Percentiles rank a stretch among this genome's conserved stretches.
Conservation (phyloP, 139 green algal species). For the Monoraphidium neglectum region DNA sequence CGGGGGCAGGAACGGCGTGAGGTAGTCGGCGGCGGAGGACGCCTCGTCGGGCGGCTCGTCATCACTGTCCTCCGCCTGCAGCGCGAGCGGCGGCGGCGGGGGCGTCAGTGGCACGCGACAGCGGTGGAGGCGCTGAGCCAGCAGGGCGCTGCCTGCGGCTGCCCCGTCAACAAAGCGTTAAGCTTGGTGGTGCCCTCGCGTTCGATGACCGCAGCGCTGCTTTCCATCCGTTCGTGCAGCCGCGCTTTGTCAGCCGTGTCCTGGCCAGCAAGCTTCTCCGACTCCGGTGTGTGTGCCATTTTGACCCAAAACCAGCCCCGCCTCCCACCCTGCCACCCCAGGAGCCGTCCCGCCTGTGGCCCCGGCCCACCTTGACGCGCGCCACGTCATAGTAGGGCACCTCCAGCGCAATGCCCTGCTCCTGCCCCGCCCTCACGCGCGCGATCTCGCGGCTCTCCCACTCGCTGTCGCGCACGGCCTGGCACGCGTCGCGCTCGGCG, state of each 20-base stretch:
- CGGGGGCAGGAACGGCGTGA: constrained; percentile 81
- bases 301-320: too few species aligned
- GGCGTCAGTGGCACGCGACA: too few species aligned
- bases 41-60: constrained; percentile 58
- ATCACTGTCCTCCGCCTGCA: constrained; percentile 63
- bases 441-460: constrained; percentile 75
- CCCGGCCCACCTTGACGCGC: constrained; percentile 49
- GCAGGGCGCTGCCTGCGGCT: too few species aligned
- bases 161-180: too few species aligned
- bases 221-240: too few species aligned
- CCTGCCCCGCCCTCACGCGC: constrained; percentile 62
- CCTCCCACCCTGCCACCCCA: too few species aligned
- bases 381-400: constrained; percentile 86
- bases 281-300: too few species aligned
- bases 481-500: constrained; percentile 69
- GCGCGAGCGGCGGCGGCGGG: not conserved
- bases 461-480: constrained; percentile 75
- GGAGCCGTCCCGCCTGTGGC: not conserved
- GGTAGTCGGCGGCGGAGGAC: constrained; percentile 67
- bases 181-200: too few species aligned
- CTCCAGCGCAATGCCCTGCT: constrained; percentile 70
- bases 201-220: too few species aligned
- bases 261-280: too few species aligned
- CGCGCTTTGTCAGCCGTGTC: too few species aligned
- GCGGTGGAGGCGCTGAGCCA: too few species aligned